Evolutionary conservation across 495 filamentous ascomycete species (phyloP).

Genomic region (Aspergillus bertholletiae): DNA sequence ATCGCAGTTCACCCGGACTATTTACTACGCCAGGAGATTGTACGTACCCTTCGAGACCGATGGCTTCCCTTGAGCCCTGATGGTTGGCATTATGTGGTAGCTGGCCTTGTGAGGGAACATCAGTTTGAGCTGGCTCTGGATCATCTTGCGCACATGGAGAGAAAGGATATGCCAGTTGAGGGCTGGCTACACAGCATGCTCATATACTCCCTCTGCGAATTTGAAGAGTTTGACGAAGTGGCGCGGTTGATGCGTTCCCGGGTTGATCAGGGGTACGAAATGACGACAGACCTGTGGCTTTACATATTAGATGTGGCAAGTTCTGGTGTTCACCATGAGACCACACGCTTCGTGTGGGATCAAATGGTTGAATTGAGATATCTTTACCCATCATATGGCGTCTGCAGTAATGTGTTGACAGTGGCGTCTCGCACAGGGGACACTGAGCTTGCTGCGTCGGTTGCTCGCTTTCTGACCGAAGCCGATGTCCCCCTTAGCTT

Average conservation of each 20-base stretch:
- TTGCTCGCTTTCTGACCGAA: slow-evolving; percentile 36
- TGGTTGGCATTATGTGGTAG: slow-evolving; percentile 64
- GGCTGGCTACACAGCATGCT: slow-evolving; percentile 74
- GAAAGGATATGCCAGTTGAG: slow-evolving; percentile 51
- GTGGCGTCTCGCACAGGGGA: slow-evolving; percentile 66
- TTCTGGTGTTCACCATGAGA: slow-evolving; percentile 46
- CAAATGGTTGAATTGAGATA: slow-evolving; percentile 52
- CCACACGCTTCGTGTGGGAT: slow-evolving; percentile 61
- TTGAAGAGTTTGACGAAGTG: slow-evolving; percentile 73
- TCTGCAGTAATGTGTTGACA: slow-evolving; percentile 62
- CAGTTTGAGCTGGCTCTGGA: slow-evolving; percentile 80
- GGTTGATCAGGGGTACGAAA: slow-evolving; percentile 39
- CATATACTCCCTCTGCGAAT: slow-evolving; percentile 64
- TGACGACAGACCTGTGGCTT: slow-evolving; percentile 56
- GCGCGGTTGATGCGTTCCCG: slow-evolving; percentile 59
- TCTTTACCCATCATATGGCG: slow-evolving; percentile 62
- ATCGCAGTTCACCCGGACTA: slow-evolving; percentile 86
- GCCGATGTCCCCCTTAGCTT: slow-evolving; percentile 49
- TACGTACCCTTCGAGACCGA: slow-evolving; percentile 58
- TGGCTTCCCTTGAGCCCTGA: slow-evolving; percentile 65
- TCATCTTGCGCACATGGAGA: slow-evolving; percentile 62
- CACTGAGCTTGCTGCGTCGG: slow-evolving; percentile 48
- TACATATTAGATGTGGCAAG: slow-evolving; percentile 69
- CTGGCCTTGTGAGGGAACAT: slow-evolving; percentile 73
- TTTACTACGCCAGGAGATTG: slow-evolving; percentile 63